These are phyloP conservation scores for Tetrapisispora nanseiensis DNA, from an alignment of 805 yeast genomes.

Conservation along the genomic window DNA sequence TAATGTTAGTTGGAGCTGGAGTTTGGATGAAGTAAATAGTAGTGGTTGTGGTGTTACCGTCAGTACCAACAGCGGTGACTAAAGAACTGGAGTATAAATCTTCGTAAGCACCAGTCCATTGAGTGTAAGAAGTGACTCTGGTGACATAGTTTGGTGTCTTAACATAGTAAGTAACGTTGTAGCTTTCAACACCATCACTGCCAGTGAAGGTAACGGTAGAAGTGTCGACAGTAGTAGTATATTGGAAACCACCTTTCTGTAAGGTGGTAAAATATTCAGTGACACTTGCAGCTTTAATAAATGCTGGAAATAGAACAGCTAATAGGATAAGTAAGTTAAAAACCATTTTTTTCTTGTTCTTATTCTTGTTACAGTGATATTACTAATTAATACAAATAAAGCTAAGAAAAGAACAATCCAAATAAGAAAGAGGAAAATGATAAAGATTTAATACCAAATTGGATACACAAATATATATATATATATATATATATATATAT, in stretches of 20 bases:
- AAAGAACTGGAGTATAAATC: background rate
- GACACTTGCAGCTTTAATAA: background rate
- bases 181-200: slow-evolving; percentile 1
- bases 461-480: too few species aligned
- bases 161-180: background rate
- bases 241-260: slow-evolving; percentile 1
- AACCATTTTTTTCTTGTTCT: background rate
- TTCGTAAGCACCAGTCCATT: background rate
- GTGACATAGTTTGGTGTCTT: background rate
- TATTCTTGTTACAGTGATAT: too few species aligned
- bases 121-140: background rate
- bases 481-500: too few species aligned
- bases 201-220: background rate
- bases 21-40: slow-evolving; percentile 1
- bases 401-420: too few species aligned
- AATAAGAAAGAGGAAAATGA: too few species aligned
- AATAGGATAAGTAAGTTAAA: background rate
- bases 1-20: background rate
- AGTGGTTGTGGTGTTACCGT: background rate
- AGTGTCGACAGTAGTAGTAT: background rate
- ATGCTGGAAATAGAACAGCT: background rate
- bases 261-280: background rate
- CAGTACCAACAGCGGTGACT: background rate
- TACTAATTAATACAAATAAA: too few species aligned
- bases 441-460: too few species aligned